A percentile compares a stretch with the other conserved stretches of the same genome.
Conservation (phyloP, 2,329 filamentous ascomycete genomes). For the Pyrenochaeta sp. region DNA sequence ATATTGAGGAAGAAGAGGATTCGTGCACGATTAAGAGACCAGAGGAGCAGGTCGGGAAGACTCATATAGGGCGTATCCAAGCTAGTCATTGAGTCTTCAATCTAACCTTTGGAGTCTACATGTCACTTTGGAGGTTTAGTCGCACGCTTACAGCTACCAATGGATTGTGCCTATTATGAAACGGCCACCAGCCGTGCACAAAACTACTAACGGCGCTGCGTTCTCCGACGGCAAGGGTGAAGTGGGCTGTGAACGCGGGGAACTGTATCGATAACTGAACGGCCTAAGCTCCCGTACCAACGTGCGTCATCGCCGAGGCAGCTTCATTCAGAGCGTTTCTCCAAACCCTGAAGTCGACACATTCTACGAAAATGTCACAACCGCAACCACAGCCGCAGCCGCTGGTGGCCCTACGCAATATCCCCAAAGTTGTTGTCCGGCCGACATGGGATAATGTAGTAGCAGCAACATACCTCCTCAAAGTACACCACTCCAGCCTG, state of each 20-base stretch:
- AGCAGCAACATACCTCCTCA: constrained; percentile 41
- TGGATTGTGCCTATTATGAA: no score
- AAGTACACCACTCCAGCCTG: constrained; percentile 25
- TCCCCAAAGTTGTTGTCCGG: constrained; percentile 37
- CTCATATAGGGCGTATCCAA: neutral
- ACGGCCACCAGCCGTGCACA: no score
- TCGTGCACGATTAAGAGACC: no score
- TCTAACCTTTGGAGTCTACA: neutral
- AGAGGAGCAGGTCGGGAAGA: neutral
- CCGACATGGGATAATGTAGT: constrained; percentile 38
- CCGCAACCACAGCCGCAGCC: constrained; percentile 36
- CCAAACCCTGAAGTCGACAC: neutral
- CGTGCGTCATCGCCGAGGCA: constrained; percentile 17
- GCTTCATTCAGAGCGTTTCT: constrained; percentile 3
- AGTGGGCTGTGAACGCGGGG: neutral
- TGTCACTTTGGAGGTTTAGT: neutral
- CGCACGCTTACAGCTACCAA: no score
- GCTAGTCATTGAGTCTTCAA: no score
- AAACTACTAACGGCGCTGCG: no score
- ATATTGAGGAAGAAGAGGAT: no score
- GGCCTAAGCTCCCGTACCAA: neutral
- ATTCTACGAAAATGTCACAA: constrained; percentile 33
- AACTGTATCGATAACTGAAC: neutral
- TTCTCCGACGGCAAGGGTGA: no score
- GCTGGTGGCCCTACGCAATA: constrained; percentile 33